Evolutionary conservation across 371 early-diverging fungal species (phyloP), one percentile per base, ranked within the genome.

Genomic region (Mucor mucedo): DNA sequence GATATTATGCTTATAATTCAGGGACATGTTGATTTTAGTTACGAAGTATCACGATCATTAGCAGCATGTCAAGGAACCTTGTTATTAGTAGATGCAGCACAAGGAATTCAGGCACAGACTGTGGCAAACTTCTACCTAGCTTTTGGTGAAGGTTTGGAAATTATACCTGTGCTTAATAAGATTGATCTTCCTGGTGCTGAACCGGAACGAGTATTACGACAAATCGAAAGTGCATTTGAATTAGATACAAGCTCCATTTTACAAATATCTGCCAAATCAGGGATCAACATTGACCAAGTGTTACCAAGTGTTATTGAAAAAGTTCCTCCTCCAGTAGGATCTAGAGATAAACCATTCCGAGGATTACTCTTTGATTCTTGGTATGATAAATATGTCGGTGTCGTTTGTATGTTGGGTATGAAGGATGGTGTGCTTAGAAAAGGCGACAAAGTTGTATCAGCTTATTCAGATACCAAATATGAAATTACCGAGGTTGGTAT

Each of bases 111-210:
- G 68, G 95, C 95, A 0, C 96, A 96, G 65, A 96, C 96, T 0
- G 95, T 98, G 16, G 98, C 99, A 27, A 98, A 98, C 74, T 98
- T 95, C 72, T 95, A 89, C 65, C 73, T 98, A 44, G 98, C 98
- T 0, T 95, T 93, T 80, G 90, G 91, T 28, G 88, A 94, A 75
- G 92, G 87, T 16, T 82, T 98, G 52, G 77, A 70, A 11, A 91
- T 98, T 56, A 81, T 98, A 8, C 98, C 99, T 10, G 91, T 97
- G 29, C 69, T 98, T 39, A 98, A 98, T 76, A 98, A 98, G 78
- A 85, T 97, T 52, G 98, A 98, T 79, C 80, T 98, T 29, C 96
- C 95, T 14, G 85, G 90, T 2, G 97, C 98, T 9, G 92, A 97
- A 32, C 89, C 91, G 2, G 92, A 91, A 2, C 71, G 86, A 11